A percentile compares a stretch with the other conserved stretches of the same genome.
Evolutionary conservation across 2,329 filamentous ascomycete species (phyloP).

Genomic region (Stagonosporopsis rhizophila): DNA sequence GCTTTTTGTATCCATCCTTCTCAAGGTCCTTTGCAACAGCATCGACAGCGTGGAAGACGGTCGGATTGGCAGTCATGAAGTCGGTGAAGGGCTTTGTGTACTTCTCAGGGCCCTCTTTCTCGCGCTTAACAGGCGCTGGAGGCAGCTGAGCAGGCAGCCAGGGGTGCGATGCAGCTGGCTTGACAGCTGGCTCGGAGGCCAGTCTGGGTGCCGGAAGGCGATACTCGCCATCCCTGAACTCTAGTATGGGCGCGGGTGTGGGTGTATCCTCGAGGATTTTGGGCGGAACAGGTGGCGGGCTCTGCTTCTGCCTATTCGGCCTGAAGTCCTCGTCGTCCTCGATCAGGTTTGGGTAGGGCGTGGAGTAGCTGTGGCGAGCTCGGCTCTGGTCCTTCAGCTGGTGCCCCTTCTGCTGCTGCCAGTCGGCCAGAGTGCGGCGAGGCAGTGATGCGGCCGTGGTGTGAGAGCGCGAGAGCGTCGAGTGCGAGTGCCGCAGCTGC

Average conservation of each 20-base stretch:
- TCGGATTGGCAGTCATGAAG: conserved; percentile 89
- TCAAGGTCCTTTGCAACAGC: conserved; percentile 77
- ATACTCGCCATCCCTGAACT: conserved; percentile 18
- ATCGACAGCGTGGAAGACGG: conserved; percentile 87
- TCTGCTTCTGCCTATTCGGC: conserved; percentile 32
- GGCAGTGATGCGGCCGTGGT: conserved; percentile 36
- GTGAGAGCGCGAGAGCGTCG: conserved; percentile 41
- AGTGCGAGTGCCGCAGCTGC: conserved; percentile 35
- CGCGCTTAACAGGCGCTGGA: conserved; percentile 21
- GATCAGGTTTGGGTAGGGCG: conserved; percentile 40
- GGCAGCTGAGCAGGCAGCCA: conserved; percentile 25
- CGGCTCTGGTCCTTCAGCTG: conserved; percentile 18
- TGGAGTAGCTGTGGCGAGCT: conserved; percentile 42
- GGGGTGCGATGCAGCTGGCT: conserved; percentile 21
- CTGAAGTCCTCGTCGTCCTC: conserved; percentile 43
- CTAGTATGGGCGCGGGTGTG: conserved; percentile 9
- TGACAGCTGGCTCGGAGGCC: conserved; percentile 12
- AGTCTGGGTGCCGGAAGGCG: conserved; percentile 8
- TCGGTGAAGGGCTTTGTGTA: conserved; percentile 86
- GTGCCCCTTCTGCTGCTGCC: conserved; percentile 19
- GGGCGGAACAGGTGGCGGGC: conserved; percentile 48
- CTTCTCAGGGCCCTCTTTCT: conserved; percentile 41
- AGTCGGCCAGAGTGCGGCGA: conserved; percentile 31
- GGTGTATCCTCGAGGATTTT: conserved; percentile 39
- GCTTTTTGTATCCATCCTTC: conserved; percentile 75